Percentiles rank a stretch among this genome's conserved stretches.
These are phyloP conservation scores for Zygosaccharomyces lentus DNA, from an alignment of 805 yeast genomes.

Conservation along the genomic window DNA sequence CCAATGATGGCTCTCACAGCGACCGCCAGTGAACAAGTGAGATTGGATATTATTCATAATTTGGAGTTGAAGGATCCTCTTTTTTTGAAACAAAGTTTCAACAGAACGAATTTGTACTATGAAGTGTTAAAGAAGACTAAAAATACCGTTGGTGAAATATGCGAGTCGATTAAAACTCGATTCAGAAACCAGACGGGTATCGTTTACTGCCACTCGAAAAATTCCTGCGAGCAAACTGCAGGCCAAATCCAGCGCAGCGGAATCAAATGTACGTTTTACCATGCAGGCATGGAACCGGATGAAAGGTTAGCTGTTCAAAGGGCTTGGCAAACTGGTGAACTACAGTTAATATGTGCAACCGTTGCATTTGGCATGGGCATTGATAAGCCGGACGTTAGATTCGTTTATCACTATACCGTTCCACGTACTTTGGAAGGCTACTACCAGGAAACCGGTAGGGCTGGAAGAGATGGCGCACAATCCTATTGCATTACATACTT, in stretches of 20 bases:
- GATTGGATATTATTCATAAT: constrained; percentile 79
- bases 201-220: constrained; percentile 88
- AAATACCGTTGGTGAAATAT: constrained; percentile 52
- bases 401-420: constrained; percentile 80
- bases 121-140: constrained; percentile 66
- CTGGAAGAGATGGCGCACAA: constrained; percentile 88
- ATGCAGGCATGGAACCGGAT: constrained; percentile 89
- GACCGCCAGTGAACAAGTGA: constrained; percentile 88
- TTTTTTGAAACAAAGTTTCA: constrained; percentile 84
- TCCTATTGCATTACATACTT: constrained; percentile 84
- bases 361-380: constrained; percentile 99
- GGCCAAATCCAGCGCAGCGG: constrained; percentile 55
- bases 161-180: constrained; percentile 47
- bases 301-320: constrained; percentile 69
- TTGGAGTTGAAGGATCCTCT: constrained; percentile 58
- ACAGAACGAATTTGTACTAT: constrained; percentile 79
- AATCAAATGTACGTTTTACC: constrained; percentile 70
- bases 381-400: constrained; percentile 92
- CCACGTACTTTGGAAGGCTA: constrained; percentile 94
- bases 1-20: constrained; percentile 97
- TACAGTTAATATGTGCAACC: constrained; percentile 89
- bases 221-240: constrained; percentile 80
- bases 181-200: constrained; percentile 71
- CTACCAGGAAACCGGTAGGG: constrained; percentile 97
- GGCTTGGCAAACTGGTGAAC: constrained; percentile 70